Percentiles rank a stretch among this genome's conserved stretches.
Evolutionary conservation across 768 basidiomycete species (phyloP).

Genomic region (Suillus subaureus): DNA sequence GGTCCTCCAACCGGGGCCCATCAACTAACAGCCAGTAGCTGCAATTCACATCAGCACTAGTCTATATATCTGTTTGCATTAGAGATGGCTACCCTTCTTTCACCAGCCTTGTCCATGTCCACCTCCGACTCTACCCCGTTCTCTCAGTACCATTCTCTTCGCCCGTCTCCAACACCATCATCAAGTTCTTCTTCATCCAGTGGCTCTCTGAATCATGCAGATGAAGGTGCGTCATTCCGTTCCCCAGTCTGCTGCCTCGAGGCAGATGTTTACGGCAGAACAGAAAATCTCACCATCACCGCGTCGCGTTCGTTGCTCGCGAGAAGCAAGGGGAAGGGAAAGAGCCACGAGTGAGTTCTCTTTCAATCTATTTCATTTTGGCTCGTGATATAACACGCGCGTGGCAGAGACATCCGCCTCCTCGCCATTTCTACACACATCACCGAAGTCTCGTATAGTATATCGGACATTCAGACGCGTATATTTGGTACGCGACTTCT

Average conservation of each 20-base stretch:
- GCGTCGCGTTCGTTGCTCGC: constrained; percentile 45
- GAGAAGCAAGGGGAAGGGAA: constrained; percentile 53
- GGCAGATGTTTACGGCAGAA: constrained; percentile 32
- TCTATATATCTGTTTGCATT: not conserved
- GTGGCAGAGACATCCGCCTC: constrained; percentile 67
- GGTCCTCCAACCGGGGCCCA: not conserved
- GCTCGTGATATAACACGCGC: constrained; percentile 24
- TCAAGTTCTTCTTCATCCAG: constrained; percentile 52
- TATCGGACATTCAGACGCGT: constrained; percentile 89
- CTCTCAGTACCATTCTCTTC: constrained; percentile 36
- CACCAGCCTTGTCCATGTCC: constrained; percentile 6
- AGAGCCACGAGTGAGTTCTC: constrained; percentile 66
- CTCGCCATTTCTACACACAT: constrained; percentile 83
- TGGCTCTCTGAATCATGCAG: constrained; percentile 53
- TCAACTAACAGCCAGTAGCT: not conserved
- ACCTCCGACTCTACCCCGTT: constrained; percentile 34
- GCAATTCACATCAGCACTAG: not conserved
- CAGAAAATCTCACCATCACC: constrained; percentile 79
- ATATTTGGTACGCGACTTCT: constrained; percentile 67
- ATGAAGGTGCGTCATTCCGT: constrained; percentile 57
- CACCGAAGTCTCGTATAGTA: constrained; percentile 83
- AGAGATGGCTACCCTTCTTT: constrained; percentile 1
- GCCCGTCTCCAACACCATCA: constrained; percentile 27
- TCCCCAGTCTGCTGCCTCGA: constrained; percentile 16
- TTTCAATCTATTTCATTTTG: constrained; percentile 14